Evolutionary conservation across 805 yeast species (phyloP).

Genomic region (Debaryomyces castellii): DNA sequence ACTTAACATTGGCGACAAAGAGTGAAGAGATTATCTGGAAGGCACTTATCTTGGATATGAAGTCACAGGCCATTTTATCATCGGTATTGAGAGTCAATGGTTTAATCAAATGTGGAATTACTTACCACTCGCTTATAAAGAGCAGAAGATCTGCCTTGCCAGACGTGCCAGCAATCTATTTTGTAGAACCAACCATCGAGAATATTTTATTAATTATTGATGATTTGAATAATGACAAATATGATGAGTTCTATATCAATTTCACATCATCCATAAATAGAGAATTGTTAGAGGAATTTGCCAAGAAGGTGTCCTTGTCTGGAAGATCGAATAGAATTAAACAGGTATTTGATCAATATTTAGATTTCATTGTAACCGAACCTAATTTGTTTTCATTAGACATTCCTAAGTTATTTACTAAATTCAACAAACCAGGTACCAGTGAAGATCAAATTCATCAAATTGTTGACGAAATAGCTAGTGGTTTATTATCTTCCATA

Average conservation of each 20-base stretch:
- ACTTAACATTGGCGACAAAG: slow-evolving; percentile 52
- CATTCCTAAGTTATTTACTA: slow-evolving; percentile 59
- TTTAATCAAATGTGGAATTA: slow-evolving; percentile 83
- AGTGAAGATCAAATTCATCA: slow-evolving; percentile 71
- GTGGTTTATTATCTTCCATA: slow-evolving; percentile 76
- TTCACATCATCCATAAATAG: slow-evolving; percentile 81
- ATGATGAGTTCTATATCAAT: slow-evolving; percentile 78
- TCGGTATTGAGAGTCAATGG: slow-evolving; percentile 93
- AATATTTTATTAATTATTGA: slow-evolving; percentile 68
- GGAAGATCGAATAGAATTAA: slow-evolving; percentile 72
- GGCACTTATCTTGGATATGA: slow-evolving; percentile 76
- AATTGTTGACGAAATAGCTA: slow-evolving; percentile 69
- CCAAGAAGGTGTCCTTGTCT: slow-evolving; percentile 70
- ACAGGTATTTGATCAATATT: slow-evolving; percentile 92
- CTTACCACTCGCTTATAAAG: slow-evolving; percentile 77
- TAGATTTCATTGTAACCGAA: slow-evolving; percentile 90
- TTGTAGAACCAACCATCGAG: slow-evolving; percentile 81
- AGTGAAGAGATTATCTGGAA: slow-evolving; percentile 85
- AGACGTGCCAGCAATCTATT: slow-evolving; percentile 93
- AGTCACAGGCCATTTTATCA: slow-evolving; percentile 82
- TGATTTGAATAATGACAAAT: slow-evolving; percentile 73
- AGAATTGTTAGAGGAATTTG: slow-evolving; percentile 82
- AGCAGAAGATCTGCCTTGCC: slow-evolving; percentile 79
- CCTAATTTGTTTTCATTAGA: slow-evolving; percentile 86
- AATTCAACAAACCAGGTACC: slow-evolving; percentile 68